Conservation (phyloP, 805 yeast species). For the Candida tammaniensis region DNA sequence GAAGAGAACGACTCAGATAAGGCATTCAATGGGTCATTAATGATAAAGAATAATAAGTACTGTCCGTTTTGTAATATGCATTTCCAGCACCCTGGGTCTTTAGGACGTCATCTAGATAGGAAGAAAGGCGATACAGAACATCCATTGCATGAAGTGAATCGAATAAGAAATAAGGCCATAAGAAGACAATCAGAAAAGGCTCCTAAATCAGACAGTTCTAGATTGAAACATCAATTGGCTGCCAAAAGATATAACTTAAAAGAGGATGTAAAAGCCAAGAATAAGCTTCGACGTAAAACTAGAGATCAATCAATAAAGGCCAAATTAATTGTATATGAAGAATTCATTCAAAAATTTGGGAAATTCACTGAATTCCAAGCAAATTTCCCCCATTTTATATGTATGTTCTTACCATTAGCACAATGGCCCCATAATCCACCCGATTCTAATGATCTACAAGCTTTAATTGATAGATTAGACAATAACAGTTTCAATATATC, state of each 20-base stretch:
- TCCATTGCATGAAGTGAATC: conserved; percentile 5
- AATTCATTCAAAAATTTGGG: conserved; percentile 7
- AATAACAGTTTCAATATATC: neutral
- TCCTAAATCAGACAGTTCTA: neutral
- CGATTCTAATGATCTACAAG: neutral
- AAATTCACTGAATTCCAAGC: neutral
- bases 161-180: conserved; percentile 1
- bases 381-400: conserved; percentile 7
- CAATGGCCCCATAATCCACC: conserved; percentile 12
- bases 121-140: conserved; percentile 9
- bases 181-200: conserved; percentile 4
- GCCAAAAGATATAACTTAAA: conserved; percentile 8
- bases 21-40: neutral
- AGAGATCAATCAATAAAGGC: conserved; percentile 10
- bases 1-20: too few relatives aligned
- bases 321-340: conserved; percentile 2
- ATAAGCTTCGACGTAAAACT: conserved; percentile 5
- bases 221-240: neutral
- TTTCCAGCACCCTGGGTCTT: conserved; percentile 10
- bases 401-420: conserved; percentile 8
- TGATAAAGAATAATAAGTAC: neutral
- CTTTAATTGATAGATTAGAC: neutral
- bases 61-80: conserved; percentile 7
- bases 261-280: conserved; percentile 6
- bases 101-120: conserved; percentile 10